phyloP scores from a whole-genome alignment of 2,329 filamentous ascomycete species.

The Aspergillus unguis region DNA sequence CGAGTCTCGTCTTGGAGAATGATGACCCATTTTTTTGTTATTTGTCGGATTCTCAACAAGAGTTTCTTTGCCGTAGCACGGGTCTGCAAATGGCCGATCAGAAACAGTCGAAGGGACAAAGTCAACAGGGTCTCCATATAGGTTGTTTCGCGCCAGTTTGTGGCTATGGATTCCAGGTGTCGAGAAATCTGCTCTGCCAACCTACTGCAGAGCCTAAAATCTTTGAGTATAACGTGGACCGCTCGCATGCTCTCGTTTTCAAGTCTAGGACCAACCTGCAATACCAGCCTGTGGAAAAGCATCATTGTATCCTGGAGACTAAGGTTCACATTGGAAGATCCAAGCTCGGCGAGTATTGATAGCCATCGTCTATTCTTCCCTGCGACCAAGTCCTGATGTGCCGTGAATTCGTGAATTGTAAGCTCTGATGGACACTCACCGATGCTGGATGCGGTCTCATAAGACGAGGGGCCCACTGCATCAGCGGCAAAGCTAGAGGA shows the following conservation, averaged over 20 bases:
- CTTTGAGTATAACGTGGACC: conserved; percentile 50
- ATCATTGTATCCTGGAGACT: conserved; percentile 50
- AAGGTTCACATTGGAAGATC: conserved; percentile 58
- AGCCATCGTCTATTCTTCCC: conserved; percentile 48
- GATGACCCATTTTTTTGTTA: conserved; percentile 51
- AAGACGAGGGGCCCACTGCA: conserved; percentile 48
- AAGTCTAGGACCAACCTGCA: conserved; percentile 54
- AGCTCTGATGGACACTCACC: conserved; percentile 46
- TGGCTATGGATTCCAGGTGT: conserved; percentile 47
- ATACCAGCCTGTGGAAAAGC: conserved; percentile 51
- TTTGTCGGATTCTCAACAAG: conserved; percentile 42
- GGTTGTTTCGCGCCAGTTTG: conserved; percentile 59
- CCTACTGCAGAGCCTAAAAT: conserved; percentile 49
- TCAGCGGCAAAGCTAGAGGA: conserved; percentile 28
- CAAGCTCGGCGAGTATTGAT: conserved; percentile 50
- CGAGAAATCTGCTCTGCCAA: conserved; percentile 49
- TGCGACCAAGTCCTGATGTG: conserved; percentile 45
- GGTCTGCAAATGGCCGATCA: conserved; percentile 23
- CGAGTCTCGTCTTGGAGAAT: conserved; percentile 48
- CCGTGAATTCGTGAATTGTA: conserved; percentile 49
- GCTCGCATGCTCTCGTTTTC: conserved; percentile 39
- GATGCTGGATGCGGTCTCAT: conserved; percentile 47
- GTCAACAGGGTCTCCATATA: conserved; percentile 59
- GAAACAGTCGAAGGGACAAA: conserved; percentile 44
- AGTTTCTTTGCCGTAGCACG: conserved; percentile 24